Conservation (phyloP, 2,329 filamentous ascomycete species). For the Paracorniculantispora psalliotae region DNA sequence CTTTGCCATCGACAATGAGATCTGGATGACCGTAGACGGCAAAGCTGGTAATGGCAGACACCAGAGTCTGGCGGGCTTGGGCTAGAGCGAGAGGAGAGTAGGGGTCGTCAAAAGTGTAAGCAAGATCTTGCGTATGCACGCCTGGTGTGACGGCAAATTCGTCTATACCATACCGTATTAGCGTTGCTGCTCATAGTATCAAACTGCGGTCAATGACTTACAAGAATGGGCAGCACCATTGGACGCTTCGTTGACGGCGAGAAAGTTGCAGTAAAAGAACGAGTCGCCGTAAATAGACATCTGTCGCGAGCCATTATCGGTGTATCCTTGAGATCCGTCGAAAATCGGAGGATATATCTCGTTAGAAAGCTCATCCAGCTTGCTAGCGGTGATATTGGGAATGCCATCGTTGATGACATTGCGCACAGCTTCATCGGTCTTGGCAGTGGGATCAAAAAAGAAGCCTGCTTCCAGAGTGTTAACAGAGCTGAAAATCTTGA, state of each 20-base stretch:
- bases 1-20: not conserved
- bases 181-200: not conserved
- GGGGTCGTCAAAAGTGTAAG: slow-evolving; percentile 5
- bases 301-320: not conserved
- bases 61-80: not conserved
- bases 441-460: slow-evolving; percentile 14
- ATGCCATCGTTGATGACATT: slow-evolving; percentile 8
- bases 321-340: slow-evolving; percentile 6
- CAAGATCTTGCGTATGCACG: slow-evolving; percentile 11
- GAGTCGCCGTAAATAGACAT: slow-evolving; percentile 10
- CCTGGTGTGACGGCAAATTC: slow-evolving; percentile 14
- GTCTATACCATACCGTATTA: slow-evolving; percentile 7
- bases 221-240: slow-evolving; percentile 12
- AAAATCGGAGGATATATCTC: slow-evolving; percentile 14
- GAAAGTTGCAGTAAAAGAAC: slow-evolving; percentile 14
- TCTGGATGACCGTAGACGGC: not conserved
- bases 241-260: slow-evolving; percentile 7
- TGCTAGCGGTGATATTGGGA: slow-evolving; percentile 3
- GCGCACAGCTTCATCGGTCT: slow-evolving; percentile 13
- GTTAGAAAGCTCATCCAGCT: slow-evolving; percentile 1
- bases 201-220: slow-evolving; percentile 3
- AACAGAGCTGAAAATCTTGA: slow-evolving; percentile 13
- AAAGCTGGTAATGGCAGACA: not conserved
- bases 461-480: slow-evolving; percentile 14
- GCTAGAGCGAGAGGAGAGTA: not conserved